Base-by-base conservation (phyloP, 768 basidiomycete species). In the Pleurotus djamor region DNA sequence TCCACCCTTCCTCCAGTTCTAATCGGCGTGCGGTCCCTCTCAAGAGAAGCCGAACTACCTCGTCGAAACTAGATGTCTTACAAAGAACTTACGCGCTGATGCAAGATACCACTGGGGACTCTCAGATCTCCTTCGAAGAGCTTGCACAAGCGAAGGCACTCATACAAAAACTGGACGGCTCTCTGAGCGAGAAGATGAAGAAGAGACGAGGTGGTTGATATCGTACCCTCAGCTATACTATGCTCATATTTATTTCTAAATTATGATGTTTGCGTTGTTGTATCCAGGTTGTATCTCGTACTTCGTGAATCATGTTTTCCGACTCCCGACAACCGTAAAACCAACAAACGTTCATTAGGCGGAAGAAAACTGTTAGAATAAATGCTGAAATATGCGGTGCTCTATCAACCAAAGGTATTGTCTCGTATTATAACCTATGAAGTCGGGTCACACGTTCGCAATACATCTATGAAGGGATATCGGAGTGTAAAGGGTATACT, bases 321-420 rank as follows among this genome's bases (percentile, higher is more conserved):
- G n/a, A n/a, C n/a, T n/a, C n/a, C n/a, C n/a, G n/a, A n/a, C n/a
- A n/a, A n/a, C n/a, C n/a, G n/a, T n/a, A n/a, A 28, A 28, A 1
- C 3, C 21, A 28, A 28, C 21, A 28, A 28, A 3, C 3, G 21
- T 36, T 16, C n/a, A 59, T 55, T 54, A 61, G 56, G 21, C n/a
- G n/a, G 55, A 51, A 48, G 48, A 56, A 52, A 67, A 63, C 61
- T 49, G 21, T 59, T 61, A 61, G 37, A 63, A 57, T 61, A 74
- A 49, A 59, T 37, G 58, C 61, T 32, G 63, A 51, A 73, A 72
- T 80, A 74, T 85, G 83, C 83, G 83, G 84, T 85, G 85, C 85
- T 87, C 85, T 59, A 58, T 66, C 66, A 45, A 63, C 47, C 50
- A 65, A 65, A 65, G 47, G 60, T 61, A 60, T 76, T 83, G 82